Percentiles rank a stretch among this genome's conserved stretches.
phyloP scores from a whole-genome alignment of 371 early-diverging fungal species.

The Apophysomyces variabilis region DNA sequence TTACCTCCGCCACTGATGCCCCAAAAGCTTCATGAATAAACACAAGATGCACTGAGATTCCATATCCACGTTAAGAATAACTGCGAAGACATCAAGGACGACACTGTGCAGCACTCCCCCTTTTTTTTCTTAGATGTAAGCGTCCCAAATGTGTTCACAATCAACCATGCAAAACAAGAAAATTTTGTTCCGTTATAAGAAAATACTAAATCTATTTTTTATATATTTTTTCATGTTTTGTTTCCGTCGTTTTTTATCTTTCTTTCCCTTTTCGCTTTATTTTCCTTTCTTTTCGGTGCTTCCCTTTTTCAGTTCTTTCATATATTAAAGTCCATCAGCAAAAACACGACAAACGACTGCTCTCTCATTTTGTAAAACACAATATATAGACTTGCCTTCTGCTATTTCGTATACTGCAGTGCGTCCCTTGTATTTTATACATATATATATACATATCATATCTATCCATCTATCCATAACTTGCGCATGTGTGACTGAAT shows the following conservation, averaged over 20 bases:
- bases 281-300: slow-evolving; percentile 4
- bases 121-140: slow-evolving; percentile 13
- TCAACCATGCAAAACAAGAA: too few relatives aligned
- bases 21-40: slow-evolving; percentile 41
- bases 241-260: slow-evolving; percentile 3
- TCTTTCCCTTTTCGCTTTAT: slow-evolving; percentile 18
- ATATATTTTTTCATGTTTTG: background rate
- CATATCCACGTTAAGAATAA: background rate
- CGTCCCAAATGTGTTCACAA: background rate
- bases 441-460: too few relatives aligned
- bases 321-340: background rate
- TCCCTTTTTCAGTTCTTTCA: background rate
- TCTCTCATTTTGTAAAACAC: too few relatives aligned
- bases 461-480: too few relatives aligned
- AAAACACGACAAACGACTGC: background rate
- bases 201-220: too few relatives aligned
- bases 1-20: slow-evolving; percentile 50
- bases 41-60: slow-evolving; percentile 5
- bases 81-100: background rate
- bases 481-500: too few relatives aligned
- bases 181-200: too few relatives aligned
- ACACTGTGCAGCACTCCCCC: background rate
- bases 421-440: too few relatives aligned
- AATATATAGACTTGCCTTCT: too few relatives aligned
- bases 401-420: too few relatives aligned